Evolutionary conservation across 345 rosid genomes (phyloP), one percentile per base, ranked within the genome.

Genomic region (Fremontodendron californicum): DNA sequence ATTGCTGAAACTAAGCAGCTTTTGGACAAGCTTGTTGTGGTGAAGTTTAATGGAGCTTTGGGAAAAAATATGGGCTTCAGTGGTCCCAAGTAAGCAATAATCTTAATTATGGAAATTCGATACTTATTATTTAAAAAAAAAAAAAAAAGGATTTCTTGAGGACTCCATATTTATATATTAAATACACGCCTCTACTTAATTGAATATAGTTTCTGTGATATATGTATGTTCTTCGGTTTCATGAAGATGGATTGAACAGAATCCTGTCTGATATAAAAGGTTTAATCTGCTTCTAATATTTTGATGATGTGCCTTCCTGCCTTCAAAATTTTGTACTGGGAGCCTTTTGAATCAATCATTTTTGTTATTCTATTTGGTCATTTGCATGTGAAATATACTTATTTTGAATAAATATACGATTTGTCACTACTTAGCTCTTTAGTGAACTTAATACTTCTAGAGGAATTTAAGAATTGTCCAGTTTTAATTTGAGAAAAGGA

Each of bases 11-110:
- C 74, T 40, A 86, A 83, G 86, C 68, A 75, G 52, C 79, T 79
- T 61, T 75, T 90, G 82, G 88, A 87, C 76, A 84, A 87, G 79
- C 87, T 88, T 79, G 90, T 85, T 52, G 87, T 90, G 73, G 81
- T 90, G 82, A 88, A 83, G 82, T 81, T 77, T 67, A 85, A 80
- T 74, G 78, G 75, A 66, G 73, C 82, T 54, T 77, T 77, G 75
- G 90, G 87, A 79, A 83, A 83, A 58, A 43, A 76, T 71, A 67
- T 90, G 77, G 88, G 88, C 39, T 84, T 82, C 39, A 66, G 35
- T 78, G 89, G 91, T 48, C 90, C 89, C 49, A 85, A 80, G 92
- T 90, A 80, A 87, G 89, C 40, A 9, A 49, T 35, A 6, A 63
- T 49, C 40, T 2, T 77, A 13, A 11, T 31, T 70, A 18, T 80